These are phyloP conservation scores for Phalaenopsis aphrodite DNA, from an alignment of 106 monocot genomes.

Conservation along the genomic window DNA sequence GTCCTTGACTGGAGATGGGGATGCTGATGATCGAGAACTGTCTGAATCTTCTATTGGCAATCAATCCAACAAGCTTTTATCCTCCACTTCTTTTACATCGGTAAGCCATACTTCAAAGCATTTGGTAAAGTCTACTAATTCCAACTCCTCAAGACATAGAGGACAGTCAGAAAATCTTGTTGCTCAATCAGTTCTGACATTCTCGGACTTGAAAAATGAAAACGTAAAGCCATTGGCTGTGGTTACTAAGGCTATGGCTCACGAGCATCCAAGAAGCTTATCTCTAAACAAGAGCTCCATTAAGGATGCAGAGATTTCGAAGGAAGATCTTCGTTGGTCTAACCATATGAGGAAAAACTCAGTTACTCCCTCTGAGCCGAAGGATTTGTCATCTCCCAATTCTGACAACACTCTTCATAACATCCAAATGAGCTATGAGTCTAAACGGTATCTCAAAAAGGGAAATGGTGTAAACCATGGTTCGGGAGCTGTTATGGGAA, in stretches of 20 bases:
- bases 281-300: conserved; percentile 54
- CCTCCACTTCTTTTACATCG: conserved; percentile 37
- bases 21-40: conserved; percentile 22
- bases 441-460: conserved; percentile 36
- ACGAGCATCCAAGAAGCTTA: conserved; percentile 27
- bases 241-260: conserved; percentile 21
- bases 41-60: conserved; percentile 46
- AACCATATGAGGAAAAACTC: conserved; percentile 51
- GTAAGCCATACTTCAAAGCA: conserved; percentile 33
- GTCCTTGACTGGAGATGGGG: conserved; percentile 19
- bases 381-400: conserved; percentile 36
- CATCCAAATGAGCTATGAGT: conserved; percentile 17
- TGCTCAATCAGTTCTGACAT: conserved; percentile 66
- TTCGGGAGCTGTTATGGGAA: conserved; percentile 14
- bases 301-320: conserved; percentile 46
- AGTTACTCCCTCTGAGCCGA: conserved; percentile 24
- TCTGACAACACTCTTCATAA: conserved; percentile 28
- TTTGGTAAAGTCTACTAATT: conserved; percentile 27
- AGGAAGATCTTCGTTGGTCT: conserved; percentile 49
- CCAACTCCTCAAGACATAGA: conserved; percentile 32
- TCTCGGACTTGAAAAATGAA: conserved; percentile 70
- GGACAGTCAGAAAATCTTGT: conserved; percentile 48
- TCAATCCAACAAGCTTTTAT: conserved; percentile 25
- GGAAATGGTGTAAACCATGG: conserved; percentile 31
- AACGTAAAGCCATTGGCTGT: conserved; percentile 45